These are phyloP conservation scores for Lasiosphaeria miniovina DNA, from an alignment of 495 filamentous ascomycete species.

Conservation along the genomic window DNA sequence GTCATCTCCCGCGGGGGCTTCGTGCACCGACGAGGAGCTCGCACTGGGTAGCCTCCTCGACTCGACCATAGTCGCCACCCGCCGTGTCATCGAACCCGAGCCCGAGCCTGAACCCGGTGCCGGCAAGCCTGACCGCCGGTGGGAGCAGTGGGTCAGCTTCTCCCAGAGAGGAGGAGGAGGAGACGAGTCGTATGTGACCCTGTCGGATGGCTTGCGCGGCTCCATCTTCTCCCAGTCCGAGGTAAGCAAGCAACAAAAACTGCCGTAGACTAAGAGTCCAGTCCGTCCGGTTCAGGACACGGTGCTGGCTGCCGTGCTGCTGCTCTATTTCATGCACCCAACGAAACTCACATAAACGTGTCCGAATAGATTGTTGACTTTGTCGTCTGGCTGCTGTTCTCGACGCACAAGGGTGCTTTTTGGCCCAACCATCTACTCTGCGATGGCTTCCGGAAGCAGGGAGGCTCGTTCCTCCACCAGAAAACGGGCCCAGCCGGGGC, in stretches of 20 bases:
- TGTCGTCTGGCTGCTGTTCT: conserved; percentile 73
- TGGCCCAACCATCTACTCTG: conserved; percentile 71
- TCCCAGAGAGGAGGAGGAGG: conserved; percentile 58
- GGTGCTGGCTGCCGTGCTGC: neutral
- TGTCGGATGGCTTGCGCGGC: conserved; percentile 44
- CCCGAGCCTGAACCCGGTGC: conserved; percentile 24
- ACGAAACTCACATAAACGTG: neutral
- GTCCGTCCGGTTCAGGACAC: no score
- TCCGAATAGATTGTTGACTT: conserved; percentile 73
- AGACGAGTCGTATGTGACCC: conserved; percentile 49
- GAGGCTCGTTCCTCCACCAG: conserved; percentile 22
- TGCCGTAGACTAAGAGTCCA: neutral
- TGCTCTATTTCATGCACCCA: neutral
- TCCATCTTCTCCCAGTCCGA: conserved; percentile 54
- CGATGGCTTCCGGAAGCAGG: conserved; percentile 62
- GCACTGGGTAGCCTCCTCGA: conserved; percentile 60
- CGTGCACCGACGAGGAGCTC: conserved; percentile 30
- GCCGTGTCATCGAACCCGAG: conserved; percentile 16
- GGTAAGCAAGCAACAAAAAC: conserved; percentile 40
- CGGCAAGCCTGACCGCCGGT: conserved; percentile 37
- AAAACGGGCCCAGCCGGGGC: no score
- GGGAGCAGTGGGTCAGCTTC: conserved; percentile 61
- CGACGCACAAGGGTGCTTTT: conserved; percentile 44
- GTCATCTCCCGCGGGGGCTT: conserved; percentile 20
- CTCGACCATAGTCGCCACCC: conserved; percentile 61